Conservation (phyloP, 2,329 filamentous ascomycete species). For the Colletotrichum zoysiae region DNA sequence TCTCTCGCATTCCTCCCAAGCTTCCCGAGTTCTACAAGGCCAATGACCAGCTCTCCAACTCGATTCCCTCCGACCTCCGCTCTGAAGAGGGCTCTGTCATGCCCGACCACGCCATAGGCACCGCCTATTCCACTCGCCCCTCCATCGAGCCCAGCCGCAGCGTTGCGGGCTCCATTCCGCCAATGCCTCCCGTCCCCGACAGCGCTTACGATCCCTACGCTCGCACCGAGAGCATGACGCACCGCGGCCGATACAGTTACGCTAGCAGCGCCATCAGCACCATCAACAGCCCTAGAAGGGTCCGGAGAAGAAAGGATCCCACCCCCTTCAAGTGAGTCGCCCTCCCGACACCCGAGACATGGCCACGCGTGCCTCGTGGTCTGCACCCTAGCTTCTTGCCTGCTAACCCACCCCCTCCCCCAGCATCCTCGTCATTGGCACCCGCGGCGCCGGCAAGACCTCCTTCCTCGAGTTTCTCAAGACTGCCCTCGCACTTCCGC, state of each 20-base stretch:
- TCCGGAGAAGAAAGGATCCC: constrained; percentile 95
- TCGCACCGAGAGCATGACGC: constrained; percentile 93
- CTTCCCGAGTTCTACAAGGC: constrained; percentile 66
- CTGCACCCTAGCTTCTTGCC: neutral
- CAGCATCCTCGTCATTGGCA: constrained; percentile 91
- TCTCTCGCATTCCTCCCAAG: constrained; percentile 62
- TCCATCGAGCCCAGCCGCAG: constrained; percentile 66
- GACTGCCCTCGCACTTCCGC: constrained; percentile 84
- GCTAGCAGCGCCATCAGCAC: constrained; percentile 91
- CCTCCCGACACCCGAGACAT: constrained; percentile 10
- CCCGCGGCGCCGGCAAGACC: constrained; percentile 90
- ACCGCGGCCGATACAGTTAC: constrained; percentile 96
- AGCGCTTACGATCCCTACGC: constrained; percentile 81
- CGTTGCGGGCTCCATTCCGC: constrained; percentile 55
- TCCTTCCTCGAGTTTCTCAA: constrained; percentile 97
- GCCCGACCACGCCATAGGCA: constrained; percentile 57
- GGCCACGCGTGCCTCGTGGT: neutral
- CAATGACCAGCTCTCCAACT: constrained; percentile 60
- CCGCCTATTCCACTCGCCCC: constrained; percentile 57
- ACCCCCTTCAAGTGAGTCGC: constrained; percentile 96
- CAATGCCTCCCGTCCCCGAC: constrained; percentile 68
- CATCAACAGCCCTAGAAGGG: constrained; percentile 91
- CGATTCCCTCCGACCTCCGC: constrained; percentile 66
- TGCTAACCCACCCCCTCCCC: constrained; percentile 2
- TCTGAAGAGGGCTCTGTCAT: constrained; percentile 73